Percentiles rank a stretch among this genome's conserved stretches.
Conservation (phyloP, 1,139 yeast genomes). For the Meyerozyma guilliermondii region DNA sequence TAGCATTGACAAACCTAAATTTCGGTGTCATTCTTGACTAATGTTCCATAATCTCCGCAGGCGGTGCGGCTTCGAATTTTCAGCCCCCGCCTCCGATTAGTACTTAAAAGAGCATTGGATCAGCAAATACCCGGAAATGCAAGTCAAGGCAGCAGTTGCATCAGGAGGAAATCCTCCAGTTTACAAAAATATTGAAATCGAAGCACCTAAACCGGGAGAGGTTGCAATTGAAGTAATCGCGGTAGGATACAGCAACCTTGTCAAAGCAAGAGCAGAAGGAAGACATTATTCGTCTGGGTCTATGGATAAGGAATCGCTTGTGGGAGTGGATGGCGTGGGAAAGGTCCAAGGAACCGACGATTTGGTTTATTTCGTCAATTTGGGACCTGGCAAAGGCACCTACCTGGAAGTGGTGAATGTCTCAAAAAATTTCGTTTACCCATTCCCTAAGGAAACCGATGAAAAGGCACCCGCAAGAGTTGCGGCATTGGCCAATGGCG, state of each 20-base stretch:
- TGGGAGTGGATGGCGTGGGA: conserved; percentile 15
- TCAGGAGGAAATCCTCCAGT: not conserved
- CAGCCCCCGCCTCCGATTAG: too few relatives aligned
- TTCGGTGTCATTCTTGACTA: too few relatives aligned
- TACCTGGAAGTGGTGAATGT: conserved; percentile 9
- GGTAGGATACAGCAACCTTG: conserved; percentile 14
- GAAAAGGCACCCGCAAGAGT: conserved; percentile 9
- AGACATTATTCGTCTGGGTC: conserved; percentile 10
- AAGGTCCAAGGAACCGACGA: conserved; percentile 6
- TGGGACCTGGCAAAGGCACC: conserved; percentile 8
- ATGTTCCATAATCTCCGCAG: too few relatives aligned
- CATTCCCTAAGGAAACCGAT: conserved; percentile 6
- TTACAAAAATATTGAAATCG: not conserved
- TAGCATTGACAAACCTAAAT: too few relatives aligned
- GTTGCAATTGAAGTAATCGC: conserved; percentile 13
- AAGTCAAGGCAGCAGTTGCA: not conserved
- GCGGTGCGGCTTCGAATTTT: too few relatives aligned
- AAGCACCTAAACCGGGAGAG: conserved; percentile 3
- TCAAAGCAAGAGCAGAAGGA: conserved; percentile 14
- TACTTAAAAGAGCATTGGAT: not conserved
- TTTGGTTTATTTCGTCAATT: conserved; percentile 10
- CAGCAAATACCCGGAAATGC: not conserved
- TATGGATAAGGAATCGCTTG: conserved; percentile 3
- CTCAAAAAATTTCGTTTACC: conserved; percentile 6
- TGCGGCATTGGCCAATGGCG: conserved; percentile 12